phyloP scores from a whole-genome alignment of 2,329 filamentous ascomycete genomes.

The Alternaria alternata region DNA sequence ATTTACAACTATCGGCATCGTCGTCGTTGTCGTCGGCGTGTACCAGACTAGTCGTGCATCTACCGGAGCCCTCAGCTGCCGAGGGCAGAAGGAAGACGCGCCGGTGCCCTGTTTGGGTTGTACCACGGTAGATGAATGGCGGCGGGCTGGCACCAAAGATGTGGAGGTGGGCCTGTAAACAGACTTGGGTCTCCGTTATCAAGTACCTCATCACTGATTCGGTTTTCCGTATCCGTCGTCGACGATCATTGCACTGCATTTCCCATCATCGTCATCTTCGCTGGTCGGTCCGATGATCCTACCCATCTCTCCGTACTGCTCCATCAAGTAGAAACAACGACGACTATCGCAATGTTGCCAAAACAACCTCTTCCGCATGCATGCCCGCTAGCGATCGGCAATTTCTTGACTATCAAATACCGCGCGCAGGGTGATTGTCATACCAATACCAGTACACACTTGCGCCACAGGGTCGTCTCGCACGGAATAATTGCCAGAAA shows the following conservation, averaged over 20 bases:
- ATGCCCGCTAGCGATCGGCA: background rate
- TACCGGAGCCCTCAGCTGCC: too few species aligned
- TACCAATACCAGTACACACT: background rate
- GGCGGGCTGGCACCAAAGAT: too few species aligned
- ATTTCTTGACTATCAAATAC: background rate
- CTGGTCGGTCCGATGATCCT: background rate
- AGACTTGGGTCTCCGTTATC: background rate
- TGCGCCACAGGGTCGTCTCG: background rate
- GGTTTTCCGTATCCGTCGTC: background rate
- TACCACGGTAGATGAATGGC: too few species aligned
- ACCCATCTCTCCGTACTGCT: background rate
- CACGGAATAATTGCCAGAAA: background rate
- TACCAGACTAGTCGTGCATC: too few species aligned
- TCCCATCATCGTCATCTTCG: background rate
- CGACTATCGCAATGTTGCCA: slow-evolving; percentile 1
- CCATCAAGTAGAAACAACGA: background rate
- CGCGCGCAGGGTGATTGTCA: background rate
- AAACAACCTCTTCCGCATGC: too few species aligned
- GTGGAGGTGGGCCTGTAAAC: too few species aligned
- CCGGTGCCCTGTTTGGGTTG: too few species aligned
- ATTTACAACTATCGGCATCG: too few species aligned
- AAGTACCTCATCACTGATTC: background rate
- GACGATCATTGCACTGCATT: background rate
- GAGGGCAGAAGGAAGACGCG: too few species aligned
- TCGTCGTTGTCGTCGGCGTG: too few species aligned